Evolutionary conservation across 2,329 filamentous ascomycete species (phyloP).

Genomic region (Alternaria conjuncta): DNA sequence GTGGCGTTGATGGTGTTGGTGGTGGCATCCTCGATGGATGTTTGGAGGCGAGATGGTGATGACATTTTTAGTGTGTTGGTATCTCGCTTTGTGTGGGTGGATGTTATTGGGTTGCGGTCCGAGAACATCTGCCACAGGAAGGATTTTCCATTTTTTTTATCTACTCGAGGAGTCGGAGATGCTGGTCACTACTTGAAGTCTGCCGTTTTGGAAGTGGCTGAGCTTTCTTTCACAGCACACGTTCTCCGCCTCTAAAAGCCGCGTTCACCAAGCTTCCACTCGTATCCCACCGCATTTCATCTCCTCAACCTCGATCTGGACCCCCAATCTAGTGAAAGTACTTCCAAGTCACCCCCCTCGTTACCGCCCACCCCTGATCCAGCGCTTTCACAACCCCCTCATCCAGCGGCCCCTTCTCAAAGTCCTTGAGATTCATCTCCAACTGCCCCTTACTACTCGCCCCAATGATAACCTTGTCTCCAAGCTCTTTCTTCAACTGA

Average conservation of each 20-base stretch:
- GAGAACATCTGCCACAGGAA: too few species aligned
- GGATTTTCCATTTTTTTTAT: not conserved
- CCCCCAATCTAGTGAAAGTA: slow-evolving; percentile 15
- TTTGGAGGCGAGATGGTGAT: not conserved
- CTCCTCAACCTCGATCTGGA: not conserved
- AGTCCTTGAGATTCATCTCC: slow-evolving; percentile 60
- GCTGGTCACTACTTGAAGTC: not conserved
- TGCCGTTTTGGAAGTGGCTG: not conserved
- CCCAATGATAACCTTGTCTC: slow-evolving; percentile 65
- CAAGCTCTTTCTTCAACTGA: slow-evolving; percentile 58
- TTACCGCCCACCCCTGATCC: slow-evolving; percentile 66
- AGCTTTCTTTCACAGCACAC: not conserved
- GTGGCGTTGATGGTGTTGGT: not conserved
- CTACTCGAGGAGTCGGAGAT: not conserved
- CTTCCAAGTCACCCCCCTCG: slow-evolving; percentile 16
- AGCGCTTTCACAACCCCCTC: slow-evolving; percentile 42
- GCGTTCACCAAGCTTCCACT: not conserved
- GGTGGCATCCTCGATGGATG: not conserved
- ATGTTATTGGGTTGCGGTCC: not conserved
- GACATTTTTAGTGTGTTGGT: not conserved
- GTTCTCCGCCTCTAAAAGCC: too few species aligned
- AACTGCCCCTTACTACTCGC: slow-evolving; percentile 63
- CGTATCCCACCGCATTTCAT: not conserved
- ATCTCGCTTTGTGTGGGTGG: not conserved
- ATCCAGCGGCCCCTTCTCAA: slow-evolving; percentile 72